phyloP scores from a whole-genome alignment of 192 early-diverging fungal genomes.

The Paraglomus occultum region DNA sequence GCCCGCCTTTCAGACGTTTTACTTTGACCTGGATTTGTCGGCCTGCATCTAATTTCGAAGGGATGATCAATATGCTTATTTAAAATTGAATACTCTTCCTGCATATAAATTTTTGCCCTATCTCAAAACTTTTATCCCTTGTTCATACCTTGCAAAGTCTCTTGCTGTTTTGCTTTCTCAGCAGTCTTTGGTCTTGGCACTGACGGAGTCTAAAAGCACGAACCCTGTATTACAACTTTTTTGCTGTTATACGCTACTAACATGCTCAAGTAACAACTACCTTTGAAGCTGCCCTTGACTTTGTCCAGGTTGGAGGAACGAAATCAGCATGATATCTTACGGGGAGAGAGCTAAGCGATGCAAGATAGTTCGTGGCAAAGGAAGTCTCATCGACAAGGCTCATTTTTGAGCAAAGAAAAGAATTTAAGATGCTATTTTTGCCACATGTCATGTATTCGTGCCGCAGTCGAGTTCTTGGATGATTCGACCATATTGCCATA shows the following conservation, averaged over 20 bases:
- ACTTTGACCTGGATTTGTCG: constrained; percentile 39
- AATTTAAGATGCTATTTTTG: no score
- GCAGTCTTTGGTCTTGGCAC: background rate
- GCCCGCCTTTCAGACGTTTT: constrained; percentile 44
- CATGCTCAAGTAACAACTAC: background rate
- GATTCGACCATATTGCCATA: no score
- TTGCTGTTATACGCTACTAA: background rate
- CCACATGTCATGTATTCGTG: no score
- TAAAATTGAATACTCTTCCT: no score
- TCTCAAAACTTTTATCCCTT: background rate
- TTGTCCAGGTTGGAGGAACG: constrained; percentile 22
- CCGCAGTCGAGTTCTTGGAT: no score
- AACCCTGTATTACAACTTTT: background rate
- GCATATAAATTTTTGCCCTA: background rate
- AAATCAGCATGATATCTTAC: constrained; percentile 28
- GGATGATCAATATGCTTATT: background rate
- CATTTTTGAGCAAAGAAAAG: background rate
- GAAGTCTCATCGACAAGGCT: constrained; percentile 19
- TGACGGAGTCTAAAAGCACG: background rate
- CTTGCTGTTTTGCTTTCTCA: constrained; percentile 16
- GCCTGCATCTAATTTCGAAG: background rate
- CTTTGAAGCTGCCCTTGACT: constrained; percentile 11
- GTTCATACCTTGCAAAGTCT: background rate
- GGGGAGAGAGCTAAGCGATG: constrained; percentile 4
- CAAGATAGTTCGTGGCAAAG: constrained; percentile 15